Base-by-base conservation (phyloP, 148 eudicot genomes). In the Rhododendron simsii region DNA sequence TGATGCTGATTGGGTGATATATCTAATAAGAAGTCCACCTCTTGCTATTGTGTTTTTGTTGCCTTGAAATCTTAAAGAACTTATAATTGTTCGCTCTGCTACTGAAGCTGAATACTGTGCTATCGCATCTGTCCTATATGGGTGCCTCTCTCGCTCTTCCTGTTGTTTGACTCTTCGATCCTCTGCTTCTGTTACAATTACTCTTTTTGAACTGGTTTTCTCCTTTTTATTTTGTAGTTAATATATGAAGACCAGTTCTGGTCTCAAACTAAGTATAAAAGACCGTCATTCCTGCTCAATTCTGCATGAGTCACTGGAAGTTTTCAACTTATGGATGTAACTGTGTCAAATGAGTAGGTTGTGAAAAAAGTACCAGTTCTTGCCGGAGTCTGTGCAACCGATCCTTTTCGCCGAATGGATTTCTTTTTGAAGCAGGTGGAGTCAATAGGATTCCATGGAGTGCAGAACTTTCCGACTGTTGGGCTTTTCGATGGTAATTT, bases 401-500 rank as follows among this genome's bases (percentile, higher is more conserved):
- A 97, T 88, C 99, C 99, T 74, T 95, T 95, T 78, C 98, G 99
- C 53, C 93, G 92, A 87, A 95, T 97, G 95, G 95, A 93, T 87
- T 91, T 90, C 88, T 97, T 97, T 86, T 88, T 97, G 57, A 92
- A 87, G 93, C 94, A 93, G 85, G 87, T 97, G 87, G 99, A 97
- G 83, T 92, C 95, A 26, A 90, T 93, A 65, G 99, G 99, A 82
- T 95, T 94, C 81, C 87, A 86, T 57, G 99, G 99, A 53, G 98
- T 97, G 84, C 99, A 97, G 84, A 97, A 97, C 88, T 97, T 95
- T 89, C 99, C 99, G 5, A 97, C 99, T 74, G 99, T 97, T 83
- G 99, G 98, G 83, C 98, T 97, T 81, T 95, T 93, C 84, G 99
- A 97, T 88, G 99, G 99, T 84, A 95, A 93, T 83, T 97, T 97